phyloP scores from a whole-genome alignment of 2,329 filamentous ascomycete genomes.

The Sclerotinia nivalis region DNA sequence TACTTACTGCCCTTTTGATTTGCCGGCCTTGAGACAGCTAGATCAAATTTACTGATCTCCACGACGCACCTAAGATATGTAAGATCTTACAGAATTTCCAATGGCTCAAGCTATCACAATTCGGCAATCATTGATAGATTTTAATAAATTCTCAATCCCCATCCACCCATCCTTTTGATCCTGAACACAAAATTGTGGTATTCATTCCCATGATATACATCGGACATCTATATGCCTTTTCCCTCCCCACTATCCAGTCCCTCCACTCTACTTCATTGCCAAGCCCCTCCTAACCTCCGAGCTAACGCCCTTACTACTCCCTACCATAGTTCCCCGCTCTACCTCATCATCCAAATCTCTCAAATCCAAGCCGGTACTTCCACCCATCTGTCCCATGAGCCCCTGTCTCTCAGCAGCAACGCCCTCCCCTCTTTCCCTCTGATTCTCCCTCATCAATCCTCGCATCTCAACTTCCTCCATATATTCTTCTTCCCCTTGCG shows the following conservation, averaged over 20 bases:
- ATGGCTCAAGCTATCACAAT: too few relatives aligned
- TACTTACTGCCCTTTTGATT: too few relatives aligned
- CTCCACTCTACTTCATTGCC: background rate
- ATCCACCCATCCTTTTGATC: background rate
- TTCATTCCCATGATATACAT: background rate
- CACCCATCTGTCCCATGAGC: constrained; percentile 10
- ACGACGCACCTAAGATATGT: too few relatives aligned
- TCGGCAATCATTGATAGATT: background rate
- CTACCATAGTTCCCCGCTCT: constrained; percentile 40
- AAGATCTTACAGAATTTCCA: too few relatives aligned
- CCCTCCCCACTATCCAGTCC: background rate
- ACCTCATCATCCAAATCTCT: constrained; percentile 9
- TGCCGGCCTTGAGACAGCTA: too few relatives aligned
- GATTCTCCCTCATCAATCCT: constrained; percentile 10
- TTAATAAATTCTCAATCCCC: background rate
- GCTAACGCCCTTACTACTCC: background rate
- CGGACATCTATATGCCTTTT: background rate
- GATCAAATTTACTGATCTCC: too few relatives aligned
- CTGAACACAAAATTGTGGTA: background rate
- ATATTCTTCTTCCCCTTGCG: constrained; percentile 9
- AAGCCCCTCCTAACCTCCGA: background rate
- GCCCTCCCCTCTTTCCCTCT: constrained; percentile 11
- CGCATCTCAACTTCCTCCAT: constrained; percentile 18
- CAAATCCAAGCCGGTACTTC: constrained; percentile 4
- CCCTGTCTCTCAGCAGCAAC: background rate